phyloP scores from a whole-genome alignment of 345 rosid genomes.

The Nasturtium officinale region DNA sequence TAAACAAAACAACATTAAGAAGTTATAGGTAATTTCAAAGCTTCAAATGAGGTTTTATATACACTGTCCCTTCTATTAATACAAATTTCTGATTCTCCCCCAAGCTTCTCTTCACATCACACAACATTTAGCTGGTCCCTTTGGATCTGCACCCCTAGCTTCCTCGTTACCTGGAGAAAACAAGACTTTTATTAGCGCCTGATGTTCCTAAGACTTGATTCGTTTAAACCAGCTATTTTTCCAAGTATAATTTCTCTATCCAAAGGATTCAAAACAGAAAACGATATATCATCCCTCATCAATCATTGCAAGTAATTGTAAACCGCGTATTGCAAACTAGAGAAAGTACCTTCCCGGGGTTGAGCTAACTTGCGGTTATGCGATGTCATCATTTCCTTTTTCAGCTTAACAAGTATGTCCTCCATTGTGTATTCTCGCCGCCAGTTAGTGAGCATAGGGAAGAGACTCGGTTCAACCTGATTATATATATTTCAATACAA shows the following conservation, averaged over 20 bases:
- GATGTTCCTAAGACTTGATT: not conserved
- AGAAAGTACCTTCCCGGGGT: constrained; percentile 64
- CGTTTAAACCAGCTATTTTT: too few species aligned
- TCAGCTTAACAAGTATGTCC: constrained; percentile 67
- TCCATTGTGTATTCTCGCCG: constrained; percentile 77
- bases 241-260: too few species aligned
- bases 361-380: constrained; percentile 76
- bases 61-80: constrained; percentile 38
- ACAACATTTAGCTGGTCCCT: constrained; percentile 78
- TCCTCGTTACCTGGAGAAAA: constrained; percentile 81
- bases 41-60: constrained; percentile 40
- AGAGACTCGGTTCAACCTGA: constrained; percentile 77
- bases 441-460: constrained; percentile 74
- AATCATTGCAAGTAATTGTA: not conserved
- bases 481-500: not conserved
- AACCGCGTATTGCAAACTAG: not conserved
- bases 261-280: not conserved
- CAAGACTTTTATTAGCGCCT: constrained; percentile 14
- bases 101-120: constrained; percentile 53
- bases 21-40: constrained; percentile 34
- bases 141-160: constrained; percentile 68
- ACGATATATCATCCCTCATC: not conserved
- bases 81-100: constrained; percentile 25
- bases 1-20: constrained; percentile 31
- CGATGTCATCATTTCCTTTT: constrained; percentile 76